Evolutionary conservation across 2,329 filamentous ascomycete species (phyloP).

Genomic region (Botrytis squamosa): DNA sequence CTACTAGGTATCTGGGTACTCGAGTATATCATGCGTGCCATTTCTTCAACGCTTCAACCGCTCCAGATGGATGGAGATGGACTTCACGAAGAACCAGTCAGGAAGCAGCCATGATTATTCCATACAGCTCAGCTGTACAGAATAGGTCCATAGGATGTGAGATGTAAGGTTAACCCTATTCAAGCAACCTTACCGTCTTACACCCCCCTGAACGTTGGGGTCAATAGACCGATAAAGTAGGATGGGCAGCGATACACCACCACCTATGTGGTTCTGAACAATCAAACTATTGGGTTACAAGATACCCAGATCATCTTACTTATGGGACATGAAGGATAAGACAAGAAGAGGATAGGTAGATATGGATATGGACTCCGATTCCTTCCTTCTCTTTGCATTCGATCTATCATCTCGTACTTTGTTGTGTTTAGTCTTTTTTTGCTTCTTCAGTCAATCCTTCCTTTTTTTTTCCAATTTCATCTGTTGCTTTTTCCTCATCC

Average conservation of each 20-base stretch:
- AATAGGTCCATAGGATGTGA: neutral
- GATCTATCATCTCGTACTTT: constrained; percentile 1
- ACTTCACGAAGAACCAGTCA: neutral
- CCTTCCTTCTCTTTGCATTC: neutral
- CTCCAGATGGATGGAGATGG: neutral
- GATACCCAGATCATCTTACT: constrained; percentile 1
- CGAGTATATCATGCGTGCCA: neutral
- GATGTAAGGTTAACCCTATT: constrained; percentile 12
- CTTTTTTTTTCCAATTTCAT: neutral
- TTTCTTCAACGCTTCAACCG: neutral
- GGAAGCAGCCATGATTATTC: neutral
- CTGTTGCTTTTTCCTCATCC: neutral
- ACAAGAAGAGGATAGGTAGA: neutral
- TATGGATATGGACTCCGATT: constrained; percentile 3
- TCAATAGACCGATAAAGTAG: neutral
- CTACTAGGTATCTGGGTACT: neutral
- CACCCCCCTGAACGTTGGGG: constrained; percentile 9
- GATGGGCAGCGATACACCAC: constrained; percentile 8
- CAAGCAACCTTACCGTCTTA: constrained; percentile 1
- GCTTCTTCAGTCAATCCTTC: neutral
- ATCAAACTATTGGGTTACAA: neutral
- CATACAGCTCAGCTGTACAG: neutral
- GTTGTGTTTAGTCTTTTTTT: neutral
- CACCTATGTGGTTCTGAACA: neutral
- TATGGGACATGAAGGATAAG: constrained; percentile 13